Conservation (phyloP, 805 yeast genomes). For the Barnettozyma salicaria region DNA sequence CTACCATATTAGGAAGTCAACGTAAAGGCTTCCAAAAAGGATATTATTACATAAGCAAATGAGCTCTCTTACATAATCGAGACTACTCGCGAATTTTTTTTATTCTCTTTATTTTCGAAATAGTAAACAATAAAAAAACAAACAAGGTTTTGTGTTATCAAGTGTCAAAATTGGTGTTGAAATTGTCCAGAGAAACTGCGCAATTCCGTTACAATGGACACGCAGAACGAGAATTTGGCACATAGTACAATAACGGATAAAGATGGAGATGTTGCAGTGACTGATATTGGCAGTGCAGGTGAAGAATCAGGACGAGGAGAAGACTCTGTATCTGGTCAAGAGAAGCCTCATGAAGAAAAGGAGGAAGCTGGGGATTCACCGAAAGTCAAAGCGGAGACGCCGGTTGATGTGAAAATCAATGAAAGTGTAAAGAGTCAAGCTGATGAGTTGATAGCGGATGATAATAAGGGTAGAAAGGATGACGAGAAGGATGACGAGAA, state of each 20-base stretch:
- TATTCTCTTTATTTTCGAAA: too few species aligned
- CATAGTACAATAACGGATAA: neutral
- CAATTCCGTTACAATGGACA: neutral
- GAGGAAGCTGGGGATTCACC: neutral
- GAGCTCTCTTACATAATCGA: neutral
- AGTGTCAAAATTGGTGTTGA: too few species aligned
- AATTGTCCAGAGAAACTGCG: too few species aligned
- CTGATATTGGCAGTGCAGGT: neutral
- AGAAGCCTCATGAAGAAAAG: neutral
- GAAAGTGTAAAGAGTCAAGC: too few species aligned
- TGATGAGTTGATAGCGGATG: too few species aligned
- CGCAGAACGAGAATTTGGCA: neutral
- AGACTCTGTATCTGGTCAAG: neutral
- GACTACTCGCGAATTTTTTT: neutral
- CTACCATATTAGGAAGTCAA: conserved; percentile 5
- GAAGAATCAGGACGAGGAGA: neutral
- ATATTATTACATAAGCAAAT: neutral
- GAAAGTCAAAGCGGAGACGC: too few species aligned
- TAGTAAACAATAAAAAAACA: too few species aligned
- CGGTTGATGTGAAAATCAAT: too few species aligned
- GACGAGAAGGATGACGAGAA: neutral
- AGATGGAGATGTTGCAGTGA: neutral
- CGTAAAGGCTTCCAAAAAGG: neutral
- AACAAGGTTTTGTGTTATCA: too few species aligned
- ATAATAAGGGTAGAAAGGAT: too few species aligned